Evolutionary conservation across 495 filamentous ascomycete genomes (phyloP).

Genomic region (Aspergillus wentii): DNA sequence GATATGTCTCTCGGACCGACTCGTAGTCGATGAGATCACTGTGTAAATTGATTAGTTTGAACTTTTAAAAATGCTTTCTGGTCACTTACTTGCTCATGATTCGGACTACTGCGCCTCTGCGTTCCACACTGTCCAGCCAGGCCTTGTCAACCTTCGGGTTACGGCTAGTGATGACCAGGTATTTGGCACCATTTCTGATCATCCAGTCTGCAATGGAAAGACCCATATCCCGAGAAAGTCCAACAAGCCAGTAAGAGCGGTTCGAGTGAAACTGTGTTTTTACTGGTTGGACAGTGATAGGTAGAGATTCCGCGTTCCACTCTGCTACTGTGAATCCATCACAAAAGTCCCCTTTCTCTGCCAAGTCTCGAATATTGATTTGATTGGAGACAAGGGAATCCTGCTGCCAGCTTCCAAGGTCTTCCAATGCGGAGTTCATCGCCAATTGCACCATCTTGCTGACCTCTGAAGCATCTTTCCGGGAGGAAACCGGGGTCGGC

Average conservation of each 20-base stretch:
- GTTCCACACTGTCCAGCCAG: constrained; percentile 22
- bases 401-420: no score
- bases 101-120: background rate
- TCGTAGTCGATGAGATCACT: constrained; percentile 1
- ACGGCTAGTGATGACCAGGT: constrained; percentile 44
- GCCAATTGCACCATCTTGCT: no score
- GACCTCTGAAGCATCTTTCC: no score
- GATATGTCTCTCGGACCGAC: background rate
- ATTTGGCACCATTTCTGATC: constrained; percentile 42
- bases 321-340: background rate
- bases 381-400: background rate
- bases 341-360: no score
- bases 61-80: background rate
- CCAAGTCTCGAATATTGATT: no score
- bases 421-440: no score
- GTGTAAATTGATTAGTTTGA: background rate
- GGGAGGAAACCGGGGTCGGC: no score
- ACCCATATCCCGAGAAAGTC: constrained; percentile 51
- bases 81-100: background rate
- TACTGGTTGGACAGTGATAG: constrained; percentile 11
- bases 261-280: constrained; percentile 5
- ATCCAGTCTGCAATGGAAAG: constrained; percentile 53
- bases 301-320: background rate
- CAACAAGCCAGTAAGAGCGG: constrained; percentile 51
- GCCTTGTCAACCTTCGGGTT: constrained; percentile 36